These are phyloP conservation scores for Flaveria linearis DNA, from an alignment of 129 eudicot species.

Conservation along the genomic window DNA sequence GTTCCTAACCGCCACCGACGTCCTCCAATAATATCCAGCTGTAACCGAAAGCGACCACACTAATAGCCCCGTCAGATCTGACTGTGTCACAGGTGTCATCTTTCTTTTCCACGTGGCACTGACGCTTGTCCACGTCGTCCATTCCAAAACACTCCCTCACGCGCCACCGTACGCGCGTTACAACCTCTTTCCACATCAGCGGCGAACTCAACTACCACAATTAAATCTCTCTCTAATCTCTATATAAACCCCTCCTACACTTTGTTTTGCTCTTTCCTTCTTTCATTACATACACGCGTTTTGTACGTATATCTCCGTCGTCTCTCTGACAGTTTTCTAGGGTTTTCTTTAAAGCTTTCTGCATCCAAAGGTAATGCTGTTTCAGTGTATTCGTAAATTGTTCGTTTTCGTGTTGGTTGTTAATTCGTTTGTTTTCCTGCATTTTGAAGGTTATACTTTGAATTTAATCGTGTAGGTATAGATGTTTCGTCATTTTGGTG, in stretches of 20 bases:
- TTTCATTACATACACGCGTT: not conserved
- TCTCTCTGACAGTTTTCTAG: conserved; percentile 32
- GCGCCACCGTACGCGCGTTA: conserved; percentile 40
- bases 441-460: conserved; percentile 29
- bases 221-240: conserved; percentile 35
- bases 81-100: conserved; percentile 51
- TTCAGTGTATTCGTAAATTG: conserved; percentile 8
- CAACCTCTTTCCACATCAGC: not conserved
- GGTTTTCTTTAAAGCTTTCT: conserved; percentile 21
- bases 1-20: conserved; percentile 53
- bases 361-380: conserved; percentile 36
- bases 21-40: conserved; percentile 37
- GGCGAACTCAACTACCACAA: conserved; percentile 11
- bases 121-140: conserved; percentile 24
- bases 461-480: not conserved
- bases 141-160: not conserved
- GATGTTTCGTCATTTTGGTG: no score
- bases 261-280: conserved; percentile 30
- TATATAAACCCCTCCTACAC: conserved; percentile 41
- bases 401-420: conserved; percentile 9
- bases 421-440: conserved; percentile 7
- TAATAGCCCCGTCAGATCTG: conserved; percentile 68
- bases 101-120: conserved; percentile 54
- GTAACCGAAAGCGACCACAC: conserved; percentile 52
- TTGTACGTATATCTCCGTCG: not conserved